A percentile compares a stretch with the other conserved stretches of the same genome.
Conservation (phyloP, 257 asterid genomes). For the Solanum dulcamara region DNA sequence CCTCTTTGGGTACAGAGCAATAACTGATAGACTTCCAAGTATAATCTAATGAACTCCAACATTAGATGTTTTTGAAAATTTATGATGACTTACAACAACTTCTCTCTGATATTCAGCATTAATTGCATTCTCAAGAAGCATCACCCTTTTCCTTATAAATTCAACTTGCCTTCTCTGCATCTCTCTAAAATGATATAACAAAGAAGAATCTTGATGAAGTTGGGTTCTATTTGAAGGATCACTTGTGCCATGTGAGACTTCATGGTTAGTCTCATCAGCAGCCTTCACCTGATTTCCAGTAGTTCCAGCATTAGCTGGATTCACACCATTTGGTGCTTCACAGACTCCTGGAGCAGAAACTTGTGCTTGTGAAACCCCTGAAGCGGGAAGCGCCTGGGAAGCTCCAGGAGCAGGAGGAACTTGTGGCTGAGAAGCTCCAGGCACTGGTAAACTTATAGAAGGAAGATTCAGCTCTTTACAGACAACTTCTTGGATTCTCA, state of each 20-base stretch:
- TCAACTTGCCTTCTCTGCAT: slow-evolving; percentile 94
- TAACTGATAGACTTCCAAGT: background rate
- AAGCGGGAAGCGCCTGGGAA: slow-evolving; percentile 23
- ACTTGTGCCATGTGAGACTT: slow-evolving; percentile 29
- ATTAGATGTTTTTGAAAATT: background rate
- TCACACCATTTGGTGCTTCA: slow-evolving; percentile 34
- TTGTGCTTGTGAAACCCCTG: slow-evolving; percentile 32
- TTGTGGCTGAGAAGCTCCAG: slow-evolving; percentile 55
- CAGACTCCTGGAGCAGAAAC: slow-evolving; percentile 22
- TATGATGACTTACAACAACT: slow-evolving; percentile 46
- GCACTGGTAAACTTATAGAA: slow-evolving; percentile 33
- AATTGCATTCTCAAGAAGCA: slow-evolving; percentile 80
- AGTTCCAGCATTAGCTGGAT: slow-evolving; percentile 31
- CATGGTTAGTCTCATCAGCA: slow-evolving; percentile 29
- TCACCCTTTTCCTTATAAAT: slow-evolving; percentile 86
- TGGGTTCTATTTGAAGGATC: slow-evolving; percentile 53
- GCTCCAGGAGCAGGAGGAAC: slow-evolving; percentile 21
- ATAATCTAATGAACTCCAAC: background rate
- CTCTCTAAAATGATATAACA: slow-evolving; percentile 61
- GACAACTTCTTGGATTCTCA: slow-evolving; percentile 76
- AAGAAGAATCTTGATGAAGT: slow-evolving; percentile 48
- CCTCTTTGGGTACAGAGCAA: background rate
- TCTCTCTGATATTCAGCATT: slow-evolving; percentile 56
- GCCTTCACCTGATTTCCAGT: slow-evolving; percentile 33
- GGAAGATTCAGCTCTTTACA: slow-evolving; percentile 89